Evolutionary conservation across 805 yeast genomes (phyloP).

Genomic region (Nematodospora valgi): DNA sequence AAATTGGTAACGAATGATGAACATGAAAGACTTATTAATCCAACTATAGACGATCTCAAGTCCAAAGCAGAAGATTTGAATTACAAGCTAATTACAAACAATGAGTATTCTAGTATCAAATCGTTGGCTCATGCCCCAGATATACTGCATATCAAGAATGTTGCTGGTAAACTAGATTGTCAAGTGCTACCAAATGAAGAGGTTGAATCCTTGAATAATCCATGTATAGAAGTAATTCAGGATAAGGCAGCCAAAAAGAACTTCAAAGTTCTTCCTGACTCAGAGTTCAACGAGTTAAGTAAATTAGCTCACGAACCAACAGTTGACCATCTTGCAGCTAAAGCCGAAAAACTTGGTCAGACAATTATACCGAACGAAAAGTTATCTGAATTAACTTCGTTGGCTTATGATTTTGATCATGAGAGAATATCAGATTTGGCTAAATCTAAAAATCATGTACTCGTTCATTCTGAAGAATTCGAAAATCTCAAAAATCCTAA

Average conservation of each 20-base stretch:
- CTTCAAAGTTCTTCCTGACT: constrained; percentile 11
- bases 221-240: constrained; percentile 16
- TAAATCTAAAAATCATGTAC: constrained; percentile 1
- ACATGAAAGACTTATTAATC: constrained; percentile 13
- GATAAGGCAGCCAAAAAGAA: constrained; percentile 12
- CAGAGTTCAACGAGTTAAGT: constrained; percentile 13
- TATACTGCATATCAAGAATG: constrained; percentile 16
- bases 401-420: constrained; percentile 20
- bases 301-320: constrained; percentile 20
- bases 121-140: constrained; percentile 21
- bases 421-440: constrained; percentile 27
- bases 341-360: constrained; percentile 11
- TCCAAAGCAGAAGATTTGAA: constrained; percentile 7
- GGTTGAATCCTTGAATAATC: constrained; percentile 14
- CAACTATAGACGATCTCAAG: constrained; percentile 16
- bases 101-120: constrained; percentile 14
- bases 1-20: constrained; percentile 6
- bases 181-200: constrained; percentile 17
- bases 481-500: constrained; percentile 18
- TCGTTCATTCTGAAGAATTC: constrained; percentile 13
- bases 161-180: constrained; percentile 2
- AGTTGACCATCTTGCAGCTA: constrained; percentile 13
- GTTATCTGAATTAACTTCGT: constrained; percentile 4
- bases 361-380: constrained; percentile 11
- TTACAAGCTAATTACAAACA: constrained; percentile 2